Base-by-base conservation (phyloP, 805 yeast genomes). In the Candida silvatica region DNA sequence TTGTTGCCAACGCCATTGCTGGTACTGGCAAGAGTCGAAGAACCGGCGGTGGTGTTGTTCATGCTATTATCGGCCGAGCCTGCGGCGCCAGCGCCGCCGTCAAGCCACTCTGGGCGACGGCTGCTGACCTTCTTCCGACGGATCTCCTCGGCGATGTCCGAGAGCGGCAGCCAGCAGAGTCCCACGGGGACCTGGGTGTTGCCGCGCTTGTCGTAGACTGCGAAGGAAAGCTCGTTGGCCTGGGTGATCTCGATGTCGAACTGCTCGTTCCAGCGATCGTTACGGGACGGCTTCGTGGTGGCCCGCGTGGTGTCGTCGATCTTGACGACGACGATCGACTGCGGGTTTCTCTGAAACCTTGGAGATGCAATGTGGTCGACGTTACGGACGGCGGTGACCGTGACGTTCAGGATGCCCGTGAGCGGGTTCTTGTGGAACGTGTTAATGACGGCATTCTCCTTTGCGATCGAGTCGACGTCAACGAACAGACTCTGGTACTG, bases 301-400 rank as follows among this genome's bases (percentile, higher is more conserved):
- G 80, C 92, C 14, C 31, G n/a, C 37, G 83, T 80, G 29, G 81
- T 85, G 57, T 90, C 97, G 55, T 92, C 99, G 35, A 90, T 72
- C 51, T 86, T 88, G 43, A 92, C 64, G 3, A 80, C 66, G 11
- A 87, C 80, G 38, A 71, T 66, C 1, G 92, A 74, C 47, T 88
- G 97, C 0, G 94, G 87, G 37, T 78, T 74, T 51, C 79, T 78
- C 18, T 84, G 69, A 42, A 81, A 74, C 61, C 85, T 63, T 3
- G 94, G 87, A 4, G 92, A 75, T 4, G 94, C 85, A 32, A 87
- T 79, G 59, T 92, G 99, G 49, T 90, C 96, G 19, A 88, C 87
- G 55, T 87, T 95, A 52, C 92, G 72, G 19, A 90, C 72, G 17
- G 87, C 80, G 27, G 79, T 69, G 32, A 90, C 66, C n/a, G 76